These are phyloP conservation scores for Smallanthus sonchifolius DNA, from an alignment of 129 eudicot species.

Conservation along the genomic window DNA sequence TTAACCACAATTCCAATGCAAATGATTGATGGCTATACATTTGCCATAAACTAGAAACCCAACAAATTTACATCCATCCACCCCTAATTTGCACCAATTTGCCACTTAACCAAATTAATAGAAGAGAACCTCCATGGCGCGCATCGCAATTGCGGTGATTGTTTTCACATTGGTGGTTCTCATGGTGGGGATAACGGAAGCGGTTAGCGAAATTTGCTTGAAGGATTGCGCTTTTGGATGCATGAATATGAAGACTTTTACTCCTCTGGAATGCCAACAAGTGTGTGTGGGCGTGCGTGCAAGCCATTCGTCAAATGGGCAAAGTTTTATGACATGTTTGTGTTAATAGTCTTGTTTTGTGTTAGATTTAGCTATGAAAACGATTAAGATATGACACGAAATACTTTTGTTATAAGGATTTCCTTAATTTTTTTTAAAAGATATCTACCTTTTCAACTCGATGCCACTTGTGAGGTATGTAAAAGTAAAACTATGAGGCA, in stretches of 20 bases:
- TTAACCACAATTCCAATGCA: not conserved
- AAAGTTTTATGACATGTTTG: not conserved
- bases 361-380: not conserved
- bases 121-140: slow-evolving; percentile 16
- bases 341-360: not conserved
- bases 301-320: slow-evolving; percentile 22
- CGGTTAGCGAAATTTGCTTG: slow-evolving; percentile 17
- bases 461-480: not conserved
- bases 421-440: not conserved
- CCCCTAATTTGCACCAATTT: too few species aligned
- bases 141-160: slow-evolving; percentile 2
- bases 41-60: slow-evolving; percentile 1
- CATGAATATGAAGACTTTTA: slow-evolving; percentile 20
- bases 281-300: slow-evolving; percentile 27
- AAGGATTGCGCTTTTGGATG: slow-evolving; percentile 24
- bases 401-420: not conserved
- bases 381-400: not conserved
- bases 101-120: slow-evolving; percentile 1
- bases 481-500: too few species aligned
- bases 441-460: not conserved
- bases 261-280: slow-evolving; percentile 28
- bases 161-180: slow-evolving; percentile 9
- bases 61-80: too few species aligned
- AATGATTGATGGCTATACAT: too few species aligned
- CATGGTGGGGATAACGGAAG: slow-evolving; percentile 2